Evolutionary conservation across 2,329 filamentous ascomycete genomes (phyloP).

Genomic region (Nannizziopsis barbatae): DNA sequence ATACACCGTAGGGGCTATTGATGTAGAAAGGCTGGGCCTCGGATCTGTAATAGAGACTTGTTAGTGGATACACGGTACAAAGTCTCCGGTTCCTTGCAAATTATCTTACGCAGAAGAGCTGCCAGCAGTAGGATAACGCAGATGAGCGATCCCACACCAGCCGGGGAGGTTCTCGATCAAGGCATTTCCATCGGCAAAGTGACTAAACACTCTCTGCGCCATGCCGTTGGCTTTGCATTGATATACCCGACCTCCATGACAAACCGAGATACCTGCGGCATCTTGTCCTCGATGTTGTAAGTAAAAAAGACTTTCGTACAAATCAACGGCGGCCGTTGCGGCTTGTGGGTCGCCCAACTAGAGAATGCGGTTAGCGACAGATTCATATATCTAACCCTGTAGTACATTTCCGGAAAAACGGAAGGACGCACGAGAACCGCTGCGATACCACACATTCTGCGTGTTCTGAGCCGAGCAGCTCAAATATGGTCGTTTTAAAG

Average conservation of each 20-base stretch:
- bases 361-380: too few species aligned
- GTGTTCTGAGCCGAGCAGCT: too few species aligned
- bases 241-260: constrained; percentile 68
- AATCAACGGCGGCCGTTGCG: constrained; percentile 48
- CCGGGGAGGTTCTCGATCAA: constrained; percentile 65
- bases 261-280: constrained; percentile 73
- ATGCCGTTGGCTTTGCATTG: constrained; percentile 87
- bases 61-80: too few species aligned
- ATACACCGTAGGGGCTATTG: constrained; percentile 74
- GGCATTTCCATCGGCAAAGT: constrained; percentile 47
- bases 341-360: too few species aligned
- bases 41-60: too few species aligned
- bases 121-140: constrained; percentile 82
- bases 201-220: constrained; percentile 68
- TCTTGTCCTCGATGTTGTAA: constrained; percentile 73
- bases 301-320: constrained; percentile 61
- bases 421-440: too few species aligned
- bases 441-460: too few species aligned
- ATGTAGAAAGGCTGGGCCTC: constrained; percentile 92
- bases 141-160: constrained; percentile 74
- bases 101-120: constrained; percentile 26
- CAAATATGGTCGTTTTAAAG: too few species aligned
- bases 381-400: too few species aligned
- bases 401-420: too few species aligned
- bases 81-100: too few species aligned